Base-by-base conservation (phyloP, 148 eudicot species). In the Agrostemma githago region DNA sequence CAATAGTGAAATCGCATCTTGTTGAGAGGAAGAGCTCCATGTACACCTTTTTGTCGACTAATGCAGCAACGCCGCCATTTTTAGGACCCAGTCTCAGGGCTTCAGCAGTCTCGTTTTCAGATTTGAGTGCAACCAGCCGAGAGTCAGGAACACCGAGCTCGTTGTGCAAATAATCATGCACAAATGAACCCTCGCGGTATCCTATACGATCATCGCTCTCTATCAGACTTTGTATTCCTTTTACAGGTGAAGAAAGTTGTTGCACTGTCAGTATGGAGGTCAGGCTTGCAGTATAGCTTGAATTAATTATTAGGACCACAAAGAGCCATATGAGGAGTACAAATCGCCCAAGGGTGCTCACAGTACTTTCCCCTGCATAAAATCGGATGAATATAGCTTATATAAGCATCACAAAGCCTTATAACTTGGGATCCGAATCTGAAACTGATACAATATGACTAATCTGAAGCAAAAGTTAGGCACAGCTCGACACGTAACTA, bases 181-280 rank as follows among this genome's bases (percentile, higher is more conserved):
- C 82, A 76, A 84, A 90, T 60, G 96, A 90, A 68, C 90, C 90
- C 66, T 84, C 77, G 72, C 87, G 92, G 74, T 82, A 84, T 70
- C 96, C 96, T 21, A 90, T 88, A 38, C 84, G 90, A 71, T 85
- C 88, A 7, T 78, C 73, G 76, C 72, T 84, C 5, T 43, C 63
- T 10, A 82, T 42, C 65, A 90, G 84, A 73, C 76, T 85, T 40
- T 88, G 82, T 48, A 91, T 83, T 40, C 97, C 93, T 78, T 87
- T 79, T 57, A 89, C 77, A 16, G 91, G 82, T 10, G 93, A 86
- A 66, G 82, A 82, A 48, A 91, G 93, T 16, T 82, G 85, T 44
- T 91, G 86, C 6, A 86, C 93, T 41, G 93, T 91, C 34, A 91
- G 86, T 34, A 91, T 91, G 76, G 97, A 91, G 34, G 93, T 89